phyloP scores from a whole-genome alignment of 106 monocot genomes.

The Triglochin maritima region DNA sequence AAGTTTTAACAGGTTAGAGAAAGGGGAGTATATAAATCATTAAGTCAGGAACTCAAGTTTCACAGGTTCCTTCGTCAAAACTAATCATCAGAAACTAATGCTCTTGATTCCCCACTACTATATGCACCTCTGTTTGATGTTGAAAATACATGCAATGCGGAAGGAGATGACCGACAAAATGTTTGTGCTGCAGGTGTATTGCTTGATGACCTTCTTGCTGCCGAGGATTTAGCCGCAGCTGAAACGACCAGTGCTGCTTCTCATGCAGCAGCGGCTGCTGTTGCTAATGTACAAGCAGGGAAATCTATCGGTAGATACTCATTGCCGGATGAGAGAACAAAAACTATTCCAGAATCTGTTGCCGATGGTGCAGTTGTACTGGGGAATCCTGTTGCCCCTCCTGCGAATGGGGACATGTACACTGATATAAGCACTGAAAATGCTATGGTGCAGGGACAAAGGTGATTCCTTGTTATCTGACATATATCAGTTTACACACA shows the following conservation, averaged over 20 bases:
- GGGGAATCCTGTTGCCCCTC: slow-evolving; percentile 86
- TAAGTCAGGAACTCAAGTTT: no score
- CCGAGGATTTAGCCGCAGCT: slow-evolving; percentile 94
- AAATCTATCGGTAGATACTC: slow-evolving; percentile 44
- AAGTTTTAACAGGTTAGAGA: no score
- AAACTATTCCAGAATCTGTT: slow-evolving; percentile 43
- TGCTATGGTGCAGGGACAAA: slow-evolving; percentile 66
- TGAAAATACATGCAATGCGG: no score
- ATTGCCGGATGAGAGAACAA: slow-evolving; percentile 40
- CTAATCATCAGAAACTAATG: no score
- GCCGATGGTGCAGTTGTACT: slow-evolving; percentile 91
- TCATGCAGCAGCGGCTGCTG: slow-evolving; percentile 62
- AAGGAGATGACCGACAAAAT: no score
- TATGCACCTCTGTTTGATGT: no score
- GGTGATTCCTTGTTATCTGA: slow-evolving; percentile 23
- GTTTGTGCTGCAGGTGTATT: slow-evolving; percentile 50
- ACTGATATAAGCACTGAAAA: slow-evolving; percentile 97
- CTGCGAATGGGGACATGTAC: slow-evolving; percentile 84
- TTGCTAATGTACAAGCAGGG: slow-evolving; percentile 39
- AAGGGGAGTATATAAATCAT: no score
- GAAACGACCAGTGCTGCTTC: slow-evolving; percentile 80
- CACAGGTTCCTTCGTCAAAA: no score
- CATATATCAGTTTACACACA: no score
- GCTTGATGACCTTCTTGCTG: slow-evolving; percentile 93
- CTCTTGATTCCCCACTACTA: no score